Evolutionary conservation across 768 basidiomycete genomes (phyloP).

Genomic region (Termitomyces sp.): DNA sequence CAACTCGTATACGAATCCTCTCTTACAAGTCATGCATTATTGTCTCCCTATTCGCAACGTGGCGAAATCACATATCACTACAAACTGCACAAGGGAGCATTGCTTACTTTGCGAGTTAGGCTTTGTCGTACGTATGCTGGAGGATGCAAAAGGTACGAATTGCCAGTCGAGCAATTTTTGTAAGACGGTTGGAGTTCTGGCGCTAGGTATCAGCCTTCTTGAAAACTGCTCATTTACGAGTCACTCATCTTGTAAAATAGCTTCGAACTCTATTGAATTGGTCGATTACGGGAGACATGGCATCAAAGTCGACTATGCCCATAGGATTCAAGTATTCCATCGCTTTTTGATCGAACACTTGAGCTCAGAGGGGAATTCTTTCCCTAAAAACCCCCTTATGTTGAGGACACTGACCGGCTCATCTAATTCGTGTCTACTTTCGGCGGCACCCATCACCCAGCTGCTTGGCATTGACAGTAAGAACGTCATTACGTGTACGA

Average conservation of each 20-base stretch:
- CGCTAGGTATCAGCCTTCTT: constrained; percentile 54
- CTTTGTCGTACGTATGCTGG: constrained; percentile 91
- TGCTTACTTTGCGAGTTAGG: constrained; percentile 94
- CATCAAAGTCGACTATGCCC: constrained; percentile 70
- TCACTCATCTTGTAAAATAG: constrained; percentile 25
- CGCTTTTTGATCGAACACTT: constrained; percentile 88
- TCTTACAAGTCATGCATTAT: constrained; percentile 91
- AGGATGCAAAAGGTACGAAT: constrained; percentile 90
- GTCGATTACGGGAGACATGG: constrained; percentile 82
- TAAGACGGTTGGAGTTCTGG: constrained; percentile 83
- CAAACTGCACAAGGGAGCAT: constrained; percentile 83
- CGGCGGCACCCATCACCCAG: constrained; percentile 77
- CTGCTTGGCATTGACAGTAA: constrained; percentile 76
- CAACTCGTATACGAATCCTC: constrained; percentile 92
- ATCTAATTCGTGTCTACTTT: constrained; percentile 20
- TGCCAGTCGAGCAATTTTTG: constrained; percentile 98
- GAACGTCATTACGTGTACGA: constrained; percentile 68
- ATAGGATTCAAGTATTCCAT: constrained; percentile 93
- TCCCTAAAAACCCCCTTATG: constrained; percentile 52
- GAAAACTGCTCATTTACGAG: neutral
- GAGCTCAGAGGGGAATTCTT: constrained; percentile 63
- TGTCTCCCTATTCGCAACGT: constrained; percentile 67
- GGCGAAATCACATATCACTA: constrained; percentile 89
- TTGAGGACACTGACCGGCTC: constrained; percentile 25
- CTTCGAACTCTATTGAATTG: constrained; percentile 76